Evolutionary conservation across 352 stramenopile genomes (phyloP), one percentile per base, ranked within the genome.

Genomic region (Phytophthora foliorum): DNA sequence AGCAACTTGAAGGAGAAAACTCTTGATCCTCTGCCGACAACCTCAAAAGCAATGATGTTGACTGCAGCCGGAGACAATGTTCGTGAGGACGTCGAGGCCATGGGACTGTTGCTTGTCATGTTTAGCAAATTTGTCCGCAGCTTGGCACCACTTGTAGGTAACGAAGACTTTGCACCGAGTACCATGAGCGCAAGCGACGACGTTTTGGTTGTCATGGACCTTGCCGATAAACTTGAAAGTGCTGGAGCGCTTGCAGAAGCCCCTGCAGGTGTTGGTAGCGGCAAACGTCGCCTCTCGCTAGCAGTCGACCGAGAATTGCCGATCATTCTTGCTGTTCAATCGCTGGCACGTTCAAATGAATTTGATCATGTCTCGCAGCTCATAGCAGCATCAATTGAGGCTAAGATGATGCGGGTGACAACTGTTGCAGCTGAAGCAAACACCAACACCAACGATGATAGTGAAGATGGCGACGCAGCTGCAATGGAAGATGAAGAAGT

Each of bases 91-190:
- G 71, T 88, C 16, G 77, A 81, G 16, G 80, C 81, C 0, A 75
- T 86, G 54, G 63, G 77, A 21, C 11, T 78, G 19, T 49, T 90
- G 31, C 72, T 92, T 32, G 58, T 67, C 13, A 89, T 90, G 51
- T 51, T 90, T 13, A 75, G 80, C 56, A 89, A 84, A 34, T 85
- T 92, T 52, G 78, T 92, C 45, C 81, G 81, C 21, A 85, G 68
- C 21, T 74, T 91, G n/a, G 78, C 73, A 22, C 72, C 76, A 13
- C 61, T 92, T 6, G 57, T 78, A 1, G 77, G 81, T 19, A 68
- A 73, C 17, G 59, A 65, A 38, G 64, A 61, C 11, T 51, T n/a
- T 2, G 57, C 13, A 39, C 53, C 25, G 22, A 62, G 34, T 22
- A 38, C 16, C 44, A 53, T 44, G 8, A 72, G 59, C 27, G 39